Conservation (phyloP, 208 protist genomes). For the Novymonas esmeraldas region DNA sequence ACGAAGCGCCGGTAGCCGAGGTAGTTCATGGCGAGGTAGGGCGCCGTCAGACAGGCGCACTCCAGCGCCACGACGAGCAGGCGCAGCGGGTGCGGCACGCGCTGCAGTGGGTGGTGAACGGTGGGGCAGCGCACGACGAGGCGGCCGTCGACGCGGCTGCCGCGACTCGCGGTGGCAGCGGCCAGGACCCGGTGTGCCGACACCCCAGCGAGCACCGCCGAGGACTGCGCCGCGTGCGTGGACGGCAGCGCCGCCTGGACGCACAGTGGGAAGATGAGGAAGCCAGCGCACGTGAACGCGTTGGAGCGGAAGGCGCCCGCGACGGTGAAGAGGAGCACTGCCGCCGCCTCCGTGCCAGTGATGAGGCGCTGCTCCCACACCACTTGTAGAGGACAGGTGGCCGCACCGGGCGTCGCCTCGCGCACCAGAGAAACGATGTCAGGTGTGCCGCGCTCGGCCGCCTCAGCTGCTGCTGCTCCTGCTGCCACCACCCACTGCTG, state of each 20-base stretch:
- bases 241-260: slow-evolving; percentile 37
- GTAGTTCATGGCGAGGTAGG: slow-evolving; percentile 65
- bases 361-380: slow-evolving; percentile 23
- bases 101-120: slow-evolving; percentile 16
- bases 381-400: slow-evolving; percentile 1
- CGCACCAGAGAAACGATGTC: slow-evolving; percentile 2
- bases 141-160: not conserved
- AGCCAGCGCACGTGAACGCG: slow-evolving; percentile 57
- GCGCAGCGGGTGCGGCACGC: slow-evolving; percentile 49
- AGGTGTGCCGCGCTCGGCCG: not conserved
- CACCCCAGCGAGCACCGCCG: slow-evolving; percentile 24
- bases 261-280: slow-evolving; percentile 63
- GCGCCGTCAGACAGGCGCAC: slow-evolving; percentile 37
- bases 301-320: slow-evolving; percentile 69
- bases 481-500: slow-evolving; percentile 1
- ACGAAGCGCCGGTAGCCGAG: slow-evolving; percentile 57
- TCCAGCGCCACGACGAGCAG: slow-evolving; percentile 45
- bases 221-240: slow-evolving; percentile 19
- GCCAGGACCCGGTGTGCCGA: slow-evolving; percentile 35
- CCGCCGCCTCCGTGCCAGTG: slow-evolving; percentile 21
- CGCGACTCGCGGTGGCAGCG: not conserved
- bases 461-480: not conserved
- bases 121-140: slow-evolving; percentile 5
- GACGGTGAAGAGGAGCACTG: slow-evolving; percentile 53
- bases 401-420: not conserved